phyloP scores from a whole-genome alignment of 345 rosid species.

The Trapa incisa region DNA sequence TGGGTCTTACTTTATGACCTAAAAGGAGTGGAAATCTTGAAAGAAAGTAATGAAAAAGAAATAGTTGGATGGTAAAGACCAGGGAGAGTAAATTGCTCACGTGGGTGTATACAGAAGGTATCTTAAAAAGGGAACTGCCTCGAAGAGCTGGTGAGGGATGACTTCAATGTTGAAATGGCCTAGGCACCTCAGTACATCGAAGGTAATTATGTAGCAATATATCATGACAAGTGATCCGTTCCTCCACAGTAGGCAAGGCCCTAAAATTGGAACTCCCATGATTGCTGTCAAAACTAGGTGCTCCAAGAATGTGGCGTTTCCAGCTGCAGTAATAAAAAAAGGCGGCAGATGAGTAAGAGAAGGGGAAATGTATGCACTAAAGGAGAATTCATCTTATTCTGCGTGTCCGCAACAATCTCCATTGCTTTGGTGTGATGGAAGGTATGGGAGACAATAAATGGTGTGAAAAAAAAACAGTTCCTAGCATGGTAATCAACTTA shows the following conservation, averaged over 20 bases:
- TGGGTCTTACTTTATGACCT: too few species aligned
- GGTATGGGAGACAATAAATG: too few species aligned
- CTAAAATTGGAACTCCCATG: slow-evolving; percentile 61
- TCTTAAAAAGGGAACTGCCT: slow-evolving; percentile 44
- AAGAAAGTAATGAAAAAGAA: neutral
- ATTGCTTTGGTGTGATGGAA: too few species aligned
- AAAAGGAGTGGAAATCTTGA: too few species aligned
- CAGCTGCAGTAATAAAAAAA: slow-evolving; percentile 36
- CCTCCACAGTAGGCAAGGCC: slow-evolving; percentile 37
- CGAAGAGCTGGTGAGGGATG: slow-evolving; percentile 48
- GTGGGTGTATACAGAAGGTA: slow-evolving; percentile 75
- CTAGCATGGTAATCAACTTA: too few species aligned
- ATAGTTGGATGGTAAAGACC: too few species aligned
- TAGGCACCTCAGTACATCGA: slow-evolving; percentile 70
- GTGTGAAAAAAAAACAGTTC: too few species aligned
- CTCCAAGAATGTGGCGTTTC: slow-evolving; percentile 56
- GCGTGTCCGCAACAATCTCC: too few species aligned
- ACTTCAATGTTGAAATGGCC: slow-evolving; percentile 80
- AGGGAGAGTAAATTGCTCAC: slow-evolving; percentile 27
- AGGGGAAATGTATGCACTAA: too few species aligned
- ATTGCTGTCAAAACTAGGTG: slow-evolving; percentile 33
- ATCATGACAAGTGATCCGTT: slow-evolving; percentile 47
- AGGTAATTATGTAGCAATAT: slow-evolving; percentile 44
- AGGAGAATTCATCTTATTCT: too few species aligned
- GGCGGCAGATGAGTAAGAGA: too few species aligned